Evolutionary conservation across 352 stramenopile genomes (phyloP).

Genomic region (Globisporangium parvum): DNA sequence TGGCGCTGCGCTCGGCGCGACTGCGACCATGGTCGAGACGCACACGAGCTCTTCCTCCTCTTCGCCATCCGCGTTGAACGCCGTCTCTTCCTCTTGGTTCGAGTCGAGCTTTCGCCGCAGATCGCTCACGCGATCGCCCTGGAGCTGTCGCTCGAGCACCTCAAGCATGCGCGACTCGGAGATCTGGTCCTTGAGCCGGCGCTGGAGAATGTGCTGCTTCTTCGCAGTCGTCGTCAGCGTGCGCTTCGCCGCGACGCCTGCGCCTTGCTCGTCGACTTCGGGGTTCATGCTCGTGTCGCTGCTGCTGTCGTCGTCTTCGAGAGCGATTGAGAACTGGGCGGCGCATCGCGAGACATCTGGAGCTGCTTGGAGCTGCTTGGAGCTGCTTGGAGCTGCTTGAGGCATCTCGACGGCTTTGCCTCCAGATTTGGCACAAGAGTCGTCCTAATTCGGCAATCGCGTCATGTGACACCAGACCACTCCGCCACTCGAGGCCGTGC

Average conservation of each 20-base stretch:
- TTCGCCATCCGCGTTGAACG: background rate
- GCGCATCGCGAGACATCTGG: too few species aligned
- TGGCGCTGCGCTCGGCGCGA: slow-evolving; percentile 13
- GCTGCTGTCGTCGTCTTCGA: too few species aligned
- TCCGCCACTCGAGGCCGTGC: too few species aligned
- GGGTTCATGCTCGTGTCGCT: slow-evolving; percentile 9
- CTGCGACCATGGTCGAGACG: slow-evolving; percentile 62
- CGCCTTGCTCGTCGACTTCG: slow-evolving; percentile 8
- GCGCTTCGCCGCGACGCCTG: background rate
- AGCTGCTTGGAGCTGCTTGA: too few species aligned
- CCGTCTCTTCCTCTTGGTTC: slow-evolving; percentile 22
- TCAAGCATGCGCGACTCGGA: slow-evolving; percentile 65
- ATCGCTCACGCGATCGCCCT: slow-evolving; percentile 7
- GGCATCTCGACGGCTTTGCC: too few species aligned
- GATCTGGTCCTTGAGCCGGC: slow-evolving; percentile 52
- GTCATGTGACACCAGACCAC: too few species aligned
- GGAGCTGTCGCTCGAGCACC: slow-evolving; percentile 47
- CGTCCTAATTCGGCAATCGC: too few species aligned
- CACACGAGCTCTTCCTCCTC: slow-evolving; percentile 49
- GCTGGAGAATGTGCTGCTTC: slow-evolving; percentile 30
- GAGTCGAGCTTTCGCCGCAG: slow-evolving; percentile 17
- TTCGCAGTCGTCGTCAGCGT: background rate
- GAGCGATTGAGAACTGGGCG: too few species aligned
- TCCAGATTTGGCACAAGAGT: too few species aligned
- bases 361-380: too few species aligned